Evolutionary conservation across 805 yeast genomes (phyloP).

Genomic region (Candida maris): DNA sequence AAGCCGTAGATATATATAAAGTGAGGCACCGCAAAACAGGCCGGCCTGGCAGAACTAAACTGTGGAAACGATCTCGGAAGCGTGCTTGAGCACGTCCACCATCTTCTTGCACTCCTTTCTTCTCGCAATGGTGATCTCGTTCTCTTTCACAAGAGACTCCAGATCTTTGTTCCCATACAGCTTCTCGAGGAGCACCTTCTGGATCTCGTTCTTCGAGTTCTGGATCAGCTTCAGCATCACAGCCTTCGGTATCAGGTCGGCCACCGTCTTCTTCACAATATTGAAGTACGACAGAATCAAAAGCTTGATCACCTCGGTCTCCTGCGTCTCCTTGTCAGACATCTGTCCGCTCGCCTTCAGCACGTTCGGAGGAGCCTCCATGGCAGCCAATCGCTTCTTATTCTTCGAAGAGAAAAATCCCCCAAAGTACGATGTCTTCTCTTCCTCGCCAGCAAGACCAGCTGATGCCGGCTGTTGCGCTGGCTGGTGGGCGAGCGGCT

Average conservation of each 20-base stretch:
- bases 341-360: constrained; percentile 87
- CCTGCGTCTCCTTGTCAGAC: constrained; percentile 94
- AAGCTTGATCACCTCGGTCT: constrained; percentile 93
- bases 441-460: constrained; percentile 41
- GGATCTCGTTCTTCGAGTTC: constrained; percentile 81
- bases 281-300: constrained; percentile 85
- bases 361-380: constrained; percentile 97
- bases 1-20: neutral
- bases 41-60: too few relatives aligned
- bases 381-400: constrained; percentile 87
- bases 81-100: constrained; percentile 89
- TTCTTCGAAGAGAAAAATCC: constrained; percentile 91
- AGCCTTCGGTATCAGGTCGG: constrained; percentile 93
- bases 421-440: constrained; percentile 81
- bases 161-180: constrained; percentile 74
- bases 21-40: too few relatives aligned
- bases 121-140: constrained; percentile 88
- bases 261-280: constrained; percentile 89
- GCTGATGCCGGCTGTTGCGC: constrained; percentile 30
- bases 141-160: constrained; percentile 80
- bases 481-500: constrained; percentile 52
- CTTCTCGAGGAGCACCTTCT: constrained; percentile 83
- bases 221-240: constrained; percentile 88
- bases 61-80: constrained; percentile 83
- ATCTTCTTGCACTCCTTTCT: constrained; percentile 92